Conservation (phyloP, 768 basidiomycete species). For the Leucocoprinus birnbaumii region DNA sequence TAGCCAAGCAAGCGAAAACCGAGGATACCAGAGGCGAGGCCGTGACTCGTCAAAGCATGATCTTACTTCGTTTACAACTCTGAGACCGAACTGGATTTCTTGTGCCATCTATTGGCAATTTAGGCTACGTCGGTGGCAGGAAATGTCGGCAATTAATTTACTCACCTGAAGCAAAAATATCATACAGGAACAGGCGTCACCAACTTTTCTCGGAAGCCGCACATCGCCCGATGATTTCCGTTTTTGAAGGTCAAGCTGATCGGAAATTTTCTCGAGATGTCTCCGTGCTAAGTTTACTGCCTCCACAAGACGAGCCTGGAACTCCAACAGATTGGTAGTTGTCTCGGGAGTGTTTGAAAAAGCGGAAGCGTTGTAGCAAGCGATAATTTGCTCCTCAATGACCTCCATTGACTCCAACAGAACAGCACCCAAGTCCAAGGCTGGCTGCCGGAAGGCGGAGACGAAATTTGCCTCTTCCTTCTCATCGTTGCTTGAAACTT, state of each 20-base stretch:
- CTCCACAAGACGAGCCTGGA: conserved; percentile 19
- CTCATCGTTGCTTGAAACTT: conserved; percentile 1
- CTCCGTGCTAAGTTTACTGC: conserved; percentile 23
- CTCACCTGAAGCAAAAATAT: conserved; percentile 43
- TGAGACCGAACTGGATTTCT: conserved; percentile 32
- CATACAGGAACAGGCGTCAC: conserved; percentile 35
- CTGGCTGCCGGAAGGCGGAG: conserved; percentile 22
- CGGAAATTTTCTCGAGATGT: conserved; percentile 28
- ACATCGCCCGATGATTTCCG: conserved; percentile 16
- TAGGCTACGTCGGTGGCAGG: not conserved
- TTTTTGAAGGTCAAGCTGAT: conserved; percentile 25
- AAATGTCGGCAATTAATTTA: not conserved
- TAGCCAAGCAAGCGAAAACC: conserved; percentile 37
- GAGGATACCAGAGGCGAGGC: conserved; percentile 38
- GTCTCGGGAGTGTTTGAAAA: conserved; percentile 7
- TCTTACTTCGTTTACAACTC: conserved; percentile 27
- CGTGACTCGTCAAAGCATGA: conserved; percentile 26
- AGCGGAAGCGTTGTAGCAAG: conserved; percentile 24
- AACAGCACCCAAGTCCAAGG: conserved; percentile 29
- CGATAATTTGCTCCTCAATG: conserved; percentile 29
- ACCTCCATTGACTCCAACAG: conserved; percentile 31
- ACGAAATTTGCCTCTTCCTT: conserved; percentile 13
- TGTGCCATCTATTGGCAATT: conserved; percentile 35
- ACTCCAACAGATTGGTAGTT: conserved; percentile 12
- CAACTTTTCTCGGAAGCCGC: conserved; percentile 25